Conservation (phyloP, 345 rosid species). For the Salix arbutifolia region DNA sequence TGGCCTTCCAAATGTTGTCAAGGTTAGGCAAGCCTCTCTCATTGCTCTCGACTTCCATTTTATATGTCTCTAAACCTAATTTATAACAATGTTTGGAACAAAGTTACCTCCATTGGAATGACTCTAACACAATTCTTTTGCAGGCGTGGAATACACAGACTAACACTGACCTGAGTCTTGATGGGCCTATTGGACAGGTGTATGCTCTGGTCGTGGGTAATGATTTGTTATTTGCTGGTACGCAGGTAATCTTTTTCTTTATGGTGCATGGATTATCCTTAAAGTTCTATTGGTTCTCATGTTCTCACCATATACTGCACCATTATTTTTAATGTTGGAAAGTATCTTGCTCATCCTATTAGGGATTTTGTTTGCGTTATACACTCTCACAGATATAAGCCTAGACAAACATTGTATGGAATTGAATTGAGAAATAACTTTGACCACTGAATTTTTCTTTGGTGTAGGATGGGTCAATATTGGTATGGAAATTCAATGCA, state of each 20-base stretch:
- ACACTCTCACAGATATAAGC: neutral
- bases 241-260: slow-evolving; percentile 47
- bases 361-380: neutral
- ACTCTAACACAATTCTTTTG: slow-evolving; percentile 14
- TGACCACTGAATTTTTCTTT: neutral
- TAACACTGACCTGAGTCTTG: slow-evolving; percentile 66
- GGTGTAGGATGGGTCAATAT: slow-evolving; percentile 76
- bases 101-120: neutral
- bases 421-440: neutral
- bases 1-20: slow-evolving; percentile 79
- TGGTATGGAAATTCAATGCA: slow-evolving; percentile 82
- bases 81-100: neutral
- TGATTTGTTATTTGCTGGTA: slow-evolving; percentile 82
- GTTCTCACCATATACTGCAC: neutral
- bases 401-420: neutral
- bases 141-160: slow-evolving; percentile 90
- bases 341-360: neutral
- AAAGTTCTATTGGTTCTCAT: neutral
- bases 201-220: slow-evolving; percentile 79
- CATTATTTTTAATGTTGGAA: neutral
- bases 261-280: neutral
- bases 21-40: slow-evolving; percentile 42
- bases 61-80: neutral
- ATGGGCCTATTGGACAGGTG: slow-evolving; percentile 94
- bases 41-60: neutral